A percentile compares a stretch with the other conserved stretches of the same genome.
Evolutionary conservation across 441 rosid genomes (phyloP).

Genomic region (Brassica hybrid): DNA sequence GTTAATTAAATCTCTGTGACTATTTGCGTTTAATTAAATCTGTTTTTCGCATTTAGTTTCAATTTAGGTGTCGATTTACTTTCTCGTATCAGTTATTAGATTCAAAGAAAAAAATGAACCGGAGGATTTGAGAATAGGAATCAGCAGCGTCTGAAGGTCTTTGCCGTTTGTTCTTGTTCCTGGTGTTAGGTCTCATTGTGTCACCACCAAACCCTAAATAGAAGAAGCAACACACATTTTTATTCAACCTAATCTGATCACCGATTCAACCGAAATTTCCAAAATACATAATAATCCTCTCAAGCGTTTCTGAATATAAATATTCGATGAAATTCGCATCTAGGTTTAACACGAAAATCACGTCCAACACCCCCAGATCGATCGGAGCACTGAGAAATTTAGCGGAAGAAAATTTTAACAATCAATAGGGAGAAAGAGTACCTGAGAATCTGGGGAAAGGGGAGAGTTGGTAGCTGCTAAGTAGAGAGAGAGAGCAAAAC

Average conservation of each 20-base stretch:
- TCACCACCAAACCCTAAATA: conserved; percentile 35
- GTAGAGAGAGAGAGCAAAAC: conserved; percentile 32
- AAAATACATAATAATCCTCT: not conserved
- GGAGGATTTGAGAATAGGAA: conserved; percentile 65
- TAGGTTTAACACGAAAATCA: conserved; percentile 26
- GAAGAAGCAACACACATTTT: conserved; percentile 2
- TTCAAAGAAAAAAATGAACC: conserved; percentile 49
- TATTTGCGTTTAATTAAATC: not conserved
- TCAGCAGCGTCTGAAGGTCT: conserved; percentile 58
- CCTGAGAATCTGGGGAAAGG: conserved; percentile 32
- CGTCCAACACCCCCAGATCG: conserved; percentile 21
- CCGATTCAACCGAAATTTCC: not conserved
- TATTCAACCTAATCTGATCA: conserved; percentile 30
- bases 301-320: not conserved
- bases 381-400: conserved; percentile 20
- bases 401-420: not conserved
- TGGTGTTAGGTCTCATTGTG: conserved; percentile 82
- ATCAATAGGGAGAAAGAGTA: conserved; percentile 3
- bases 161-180: conserved; percentile 82
- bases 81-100: conserved; percentile 19
- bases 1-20: not conserved
- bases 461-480: conserved; percentile 16
- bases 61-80: not conserved
- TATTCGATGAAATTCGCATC: conserved; percentile 32
- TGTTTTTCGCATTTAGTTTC: not conserved